Evolutionary conservation across 1,284 basidiomycete species (phyloP), one percentile per base, ranked within the genome.

Genomic region (Boletus hoseneyae): DNA sequence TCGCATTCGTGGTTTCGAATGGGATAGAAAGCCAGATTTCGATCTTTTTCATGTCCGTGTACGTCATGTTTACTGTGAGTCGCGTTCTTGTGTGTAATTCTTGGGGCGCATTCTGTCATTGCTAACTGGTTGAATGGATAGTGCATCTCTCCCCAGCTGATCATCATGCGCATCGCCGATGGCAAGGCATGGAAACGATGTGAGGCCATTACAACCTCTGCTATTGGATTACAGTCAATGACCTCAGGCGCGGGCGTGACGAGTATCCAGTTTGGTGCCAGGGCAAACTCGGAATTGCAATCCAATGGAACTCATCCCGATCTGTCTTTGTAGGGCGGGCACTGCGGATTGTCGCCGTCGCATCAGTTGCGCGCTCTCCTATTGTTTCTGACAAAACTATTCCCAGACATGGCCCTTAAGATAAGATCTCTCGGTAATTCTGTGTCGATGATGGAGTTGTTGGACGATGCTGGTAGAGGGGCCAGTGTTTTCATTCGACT

Each of bases 71-170:
- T 15, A 52, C 49, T 6, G 54, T 56, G 36, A 36, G 50, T 42
- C 29, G 18, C 15, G 4, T 16, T 32, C n/a, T n/a, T 25, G 25
- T 2, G 35, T 10, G n/a, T 27, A 16, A 13, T 33, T 16, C 9
- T 30, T 7, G 10, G 2, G 7, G 21, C n/a, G 37, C 35, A 18
- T 42, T 33, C 18, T 9, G 11, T 21, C 4, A 25, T 18, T 3
- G 10, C 21, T 43, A 6, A 43, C 19, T 16, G 12, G 29, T 11
- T 13, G 16, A 18, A 18, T 18, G 15, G 7, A 21, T 23, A 57
- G 52, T 57, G 52, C 35, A 44, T 57, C 21, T 57, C 53, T 27
- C 43, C 56, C 12, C 48, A 57, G 32, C 42, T 55, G 46, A 41
- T 58, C 6, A 42, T 57, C 38, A 36, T 48, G 33, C 53, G 46